phyloP scores from a whole-genome alignment of 352 stramenopile species.

The Pythium monospermum region DNA sequence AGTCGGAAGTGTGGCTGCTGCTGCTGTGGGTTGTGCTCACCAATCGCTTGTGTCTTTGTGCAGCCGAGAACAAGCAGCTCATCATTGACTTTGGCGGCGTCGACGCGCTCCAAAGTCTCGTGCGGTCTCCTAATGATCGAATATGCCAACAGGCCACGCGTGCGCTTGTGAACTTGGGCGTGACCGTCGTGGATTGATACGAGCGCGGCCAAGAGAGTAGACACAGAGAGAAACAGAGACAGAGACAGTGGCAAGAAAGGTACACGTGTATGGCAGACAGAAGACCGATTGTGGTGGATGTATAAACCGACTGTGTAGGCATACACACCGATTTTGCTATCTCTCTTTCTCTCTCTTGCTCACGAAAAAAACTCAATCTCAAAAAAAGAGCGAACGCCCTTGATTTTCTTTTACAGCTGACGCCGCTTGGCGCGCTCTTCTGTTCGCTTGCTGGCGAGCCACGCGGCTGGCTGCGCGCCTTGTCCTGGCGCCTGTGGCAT shows the following conservation, averaged over 20 bases:
- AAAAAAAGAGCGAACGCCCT: too few relatives aligned
- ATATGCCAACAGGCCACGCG: conserved; percentile 88
- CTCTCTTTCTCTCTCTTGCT: too few relatives aligned
- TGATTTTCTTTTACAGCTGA: too few relatives aligned
- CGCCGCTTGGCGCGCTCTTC: conserved; percentile 80
- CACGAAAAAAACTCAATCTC: too few relatives aligned
- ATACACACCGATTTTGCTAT: too few relatives aligned
- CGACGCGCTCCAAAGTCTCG: conserved; percentile 72
- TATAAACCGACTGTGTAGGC: too few relatives aligned
- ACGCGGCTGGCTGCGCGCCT: conserved; percentile 51
- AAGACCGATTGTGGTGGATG: too few relatives aligned
- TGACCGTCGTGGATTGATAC: conserved; percentile 68
- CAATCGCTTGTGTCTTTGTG: too few relatives aligned
- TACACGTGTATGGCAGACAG: too few relatives aligned
- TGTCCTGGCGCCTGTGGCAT: conserved; percentile 61
- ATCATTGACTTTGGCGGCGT: conserved; percentile 82
- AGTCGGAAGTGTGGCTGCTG: too few relatives aligned
- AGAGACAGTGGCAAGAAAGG: too few relatives aligned
- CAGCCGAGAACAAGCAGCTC: conserved; percentile 87
- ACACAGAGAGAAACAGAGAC: background rate
- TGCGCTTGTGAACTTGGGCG: conserved; percentile 85
- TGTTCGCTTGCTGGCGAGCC: conserved; percentile 80
- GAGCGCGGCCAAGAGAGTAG: background rate
- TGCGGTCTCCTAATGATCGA: conserved; percentile 76
- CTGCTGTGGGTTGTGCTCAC: too few relatives aligned